A percentile compares a stretch with the other conserved stretches of the same genome.
Evolutionary conservation across 441 rosid species (phyloP).

Genomic region (Macaranga tanarius): DNA sequence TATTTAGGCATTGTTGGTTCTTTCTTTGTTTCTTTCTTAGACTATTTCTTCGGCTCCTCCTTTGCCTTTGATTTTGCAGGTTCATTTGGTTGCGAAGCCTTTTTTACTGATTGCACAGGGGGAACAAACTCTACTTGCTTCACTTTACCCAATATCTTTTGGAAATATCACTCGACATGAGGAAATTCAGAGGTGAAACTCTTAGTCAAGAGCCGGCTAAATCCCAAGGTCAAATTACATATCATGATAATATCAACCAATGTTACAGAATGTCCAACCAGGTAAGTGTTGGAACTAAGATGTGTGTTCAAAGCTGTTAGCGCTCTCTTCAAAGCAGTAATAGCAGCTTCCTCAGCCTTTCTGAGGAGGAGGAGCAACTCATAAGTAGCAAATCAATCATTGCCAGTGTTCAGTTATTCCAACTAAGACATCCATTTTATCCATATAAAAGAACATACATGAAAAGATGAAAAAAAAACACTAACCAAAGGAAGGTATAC

Average conservation of each 20-base stretch:
- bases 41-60: conserved; percentile 65
- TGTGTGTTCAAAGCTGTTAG: conserved; percentile 68
- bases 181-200: conserved; percentile 80
- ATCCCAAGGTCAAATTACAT: conserved; percentile 70
- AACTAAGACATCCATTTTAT: not conserved
- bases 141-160: conserved; percentile 73
- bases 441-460: not conserved
- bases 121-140: conserved; percentile 66
- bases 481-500: conserved; percentile 67
- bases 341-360: conserved; percentile 76
- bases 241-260: conserved; percentile 76
- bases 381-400: not conserved
- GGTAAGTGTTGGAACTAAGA: conserved; percentile 69
- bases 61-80: conserved; percentile 46
- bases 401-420: not conserved
- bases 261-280: conserved; percentile 79
- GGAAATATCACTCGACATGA: conserved; percentile 93
- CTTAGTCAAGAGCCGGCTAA: conserved; percentile 56
- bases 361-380: not conserved
- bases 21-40: conserved; percentile 37
- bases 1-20: conserved; percentile 63
- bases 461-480: too few species aligned
- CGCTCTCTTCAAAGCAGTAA: conserved; percentile 74
- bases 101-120: conserved; percentile 46
- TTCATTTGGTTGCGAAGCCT: conserved; percentile 48